phyloP scores from a whole-genome alignment of 1,284 basidiomycete species.

The Mycosarcoma maydis region DNA sequence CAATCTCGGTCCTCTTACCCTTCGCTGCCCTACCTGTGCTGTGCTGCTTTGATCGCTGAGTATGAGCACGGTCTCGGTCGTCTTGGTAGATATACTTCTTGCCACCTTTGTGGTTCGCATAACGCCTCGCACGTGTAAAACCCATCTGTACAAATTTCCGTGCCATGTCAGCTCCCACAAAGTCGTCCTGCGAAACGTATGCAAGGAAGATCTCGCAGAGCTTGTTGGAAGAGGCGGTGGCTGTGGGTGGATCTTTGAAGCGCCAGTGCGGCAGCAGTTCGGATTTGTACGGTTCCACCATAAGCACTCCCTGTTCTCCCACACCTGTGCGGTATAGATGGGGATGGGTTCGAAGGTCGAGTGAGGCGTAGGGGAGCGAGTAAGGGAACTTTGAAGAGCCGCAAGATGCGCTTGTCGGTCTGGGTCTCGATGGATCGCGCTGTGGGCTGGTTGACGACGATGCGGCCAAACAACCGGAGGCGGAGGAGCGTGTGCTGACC shows the following conservation, averaged over 20 bases:
- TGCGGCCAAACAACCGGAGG: not conserved
- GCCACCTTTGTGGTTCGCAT: constrained; percentile 46
- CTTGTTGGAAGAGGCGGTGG: constrained; percentile 17
- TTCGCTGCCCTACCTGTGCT: no score
- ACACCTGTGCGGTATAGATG: constrained; percentile 44
- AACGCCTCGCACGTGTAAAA: constrained; percentile 38
- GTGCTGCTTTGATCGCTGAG: no score
- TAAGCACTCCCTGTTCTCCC: constrained; percentile 48
- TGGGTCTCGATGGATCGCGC: no score
- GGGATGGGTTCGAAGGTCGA: constrained; percentile 29
- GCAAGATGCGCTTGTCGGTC: not conserved
- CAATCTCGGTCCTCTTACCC: constrained; percentile 13
- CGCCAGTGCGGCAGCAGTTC: constrained; percentile 41
- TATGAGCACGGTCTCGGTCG: not conserved
- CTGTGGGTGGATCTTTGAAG: constrained; percentile 28
- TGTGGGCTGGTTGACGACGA: no score
- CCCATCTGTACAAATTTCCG: constrained; percentile 49
- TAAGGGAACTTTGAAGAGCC: constrained; percentile 29
- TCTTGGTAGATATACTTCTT: constrained; percentile 30
- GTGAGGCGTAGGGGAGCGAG: constrained; percentile 19
- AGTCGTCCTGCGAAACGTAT: constrained; percentile 33
- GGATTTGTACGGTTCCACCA: constrained; percentile 48
- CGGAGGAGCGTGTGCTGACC: constrained; percentile 20
- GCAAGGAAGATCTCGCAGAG: constrained; percentile 19
- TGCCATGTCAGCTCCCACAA: constrained; percentile 40